Evolutionary conservation across 1,284 basidiomycete species (phyloP).

Genomic region (Phellinidium pouzarii): DNA sequence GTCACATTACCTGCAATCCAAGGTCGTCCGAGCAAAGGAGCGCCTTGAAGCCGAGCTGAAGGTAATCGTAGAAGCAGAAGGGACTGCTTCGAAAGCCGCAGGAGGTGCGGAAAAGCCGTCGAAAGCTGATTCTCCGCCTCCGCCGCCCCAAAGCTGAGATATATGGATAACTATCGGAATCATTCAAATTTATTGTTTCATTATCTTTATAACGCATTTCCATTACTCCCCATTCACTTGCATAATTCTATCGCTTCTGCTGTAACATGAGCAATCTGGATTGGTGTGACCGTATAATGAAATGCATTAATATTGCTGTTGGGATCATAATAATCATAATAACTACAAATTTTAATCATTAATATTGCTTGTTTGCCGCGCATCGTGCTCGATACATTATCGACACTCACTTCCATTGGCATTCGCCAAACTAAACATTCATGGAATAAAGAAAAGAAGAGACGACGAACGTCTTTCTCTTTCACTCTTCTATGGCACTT

Average conservation of each 20-base stretch:
- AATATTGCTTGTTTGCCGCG: no score
- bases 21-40: conserved; percentile 91
- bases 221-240: conserved; percentile 10
- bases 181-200: neutral
- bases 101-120: conserved; percentile 6
- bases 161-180: no score
- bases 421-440: no score
- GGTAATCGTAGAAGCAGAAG: conserved; percentile 30
- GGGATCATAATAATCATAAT: no score
- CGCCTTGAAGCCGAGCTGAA: conserved; percentile 85
- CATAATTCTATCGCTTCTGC: conserved; percentile 2
- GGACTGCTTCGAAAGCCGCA: neutral
- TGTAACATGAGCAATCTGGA: neutral
- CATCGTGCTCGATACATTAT: no score
- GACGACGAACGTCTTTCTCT: neutral
- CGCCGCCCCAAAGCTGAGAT: conserved; percentile 11
- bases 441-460: neutral
- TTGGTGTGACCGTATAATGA: no score
- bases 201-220: conserved; percentile 17
- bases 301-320: no score
- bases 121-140: conserved; percentile 4
- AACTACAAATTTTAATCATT: no score
- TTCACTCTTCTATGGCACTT: conserved; percentile 66
- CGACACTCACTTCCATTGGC: no score
- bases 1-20: conserved; percentile 94